Evolutionary conservation across 78 protist species (phyloP).

Genomic region (Dictyostelium brefeldianum): DNA sequence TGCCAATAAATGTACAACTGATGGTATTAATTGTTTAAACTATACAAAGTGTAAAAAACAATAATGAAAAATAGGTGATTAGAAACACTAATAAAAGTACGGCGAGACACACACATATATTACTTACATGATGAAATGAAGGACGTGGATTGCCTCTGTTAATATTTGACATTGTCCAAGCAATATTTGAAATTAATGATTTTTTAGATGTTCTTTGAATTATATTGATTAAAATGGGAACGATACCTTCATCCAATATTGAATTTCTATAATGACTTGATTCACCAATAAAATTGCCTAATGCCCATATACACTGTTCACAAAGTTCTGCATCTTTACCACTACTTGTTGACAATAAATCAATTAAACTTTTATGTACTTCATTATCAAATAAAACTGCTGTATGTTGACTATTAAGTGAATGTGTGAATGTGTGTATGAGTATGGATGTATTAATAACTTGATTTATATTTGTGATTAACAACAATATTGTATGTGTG

Average conservation of each 20-base stretch:
- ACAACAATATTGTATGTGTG: too few relatives aligned
- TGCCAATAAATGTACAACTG: background rate
- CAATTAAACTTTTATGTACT: background rate
- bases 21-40: background rate
- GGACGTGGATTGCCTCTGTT: constrained; percentile 22
- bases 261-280: constrained; percentile 6
- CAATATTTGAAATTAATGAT: constrained; percentile 11
- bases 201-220: background rate
- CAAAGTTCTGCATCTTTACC: background rate
- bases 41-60: too few relatives aligned
- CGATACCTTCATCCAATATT: background rate
- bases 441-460: background rate
- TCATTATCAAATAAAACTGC: background rate
- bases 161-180: constrained; percentile 13
- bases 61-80: too few relatives aligned
- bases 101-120: too few relatives aligned
- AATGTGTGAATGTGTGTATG: too few relatives aligned
- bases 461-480: too few relatives aligned
- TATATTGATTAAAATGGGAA: background rate
- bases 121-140: background rate
- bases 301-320: constrained; percentile 18
- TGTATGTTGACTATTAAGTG: too few relatives aligned
- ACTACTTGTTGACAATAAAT: background rate
- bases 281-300: constrained; percentile 20
- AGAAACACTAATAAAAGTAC: too few relatives aligned